Evolutionary conservation across 345 rosid genomes (phyloP).

Genomic region (Lagerstroemia speciosa): DNA sequence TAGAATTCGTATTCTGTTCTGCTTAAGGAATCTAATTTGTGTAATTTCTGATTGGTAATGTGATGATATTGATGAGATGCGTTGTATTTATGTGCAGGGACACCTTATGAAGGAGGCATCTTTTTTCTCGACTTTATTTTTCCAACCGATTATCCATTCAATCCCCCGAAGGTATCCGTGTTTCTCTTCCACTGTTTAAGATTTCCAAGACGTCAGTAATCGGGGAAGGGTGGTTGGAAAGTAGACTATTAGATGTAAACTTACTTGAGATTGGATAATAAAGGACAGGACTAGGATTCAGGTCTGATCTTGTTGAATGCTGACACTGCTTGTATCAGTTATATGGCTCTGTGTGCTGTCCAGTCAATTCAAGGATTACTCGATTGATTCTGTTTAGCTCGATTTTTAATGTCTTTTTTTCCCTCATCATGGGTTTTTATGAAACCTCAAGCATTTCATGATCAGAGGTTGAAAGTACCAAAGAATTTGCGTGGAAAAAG

Average conservation of each 20-base stretch:
- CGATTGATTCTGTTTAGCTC: not conserved
- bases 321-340: not conserved
- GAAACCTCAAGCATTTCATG: not conserved
- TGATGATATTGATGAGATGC: not conserved
- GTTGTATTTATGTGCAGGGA: slow-evolving; percentile 38
- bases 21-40: not conserved
- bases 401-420: not conserved
- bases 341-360: not conserved
- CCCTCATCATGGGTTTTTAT: not conserved
- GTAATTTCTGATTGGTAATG: not conserved
- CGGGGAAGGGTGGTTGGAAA: not conserved
- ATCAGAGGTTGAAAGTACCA: not conserved
- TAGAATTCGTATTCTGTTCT: not conserved
- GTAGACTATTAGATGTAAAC: not conserved
- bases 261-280: not conserved
- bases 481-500: not conserved
- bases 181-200: not conserved
- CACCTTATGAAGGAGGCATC: slow-evolving; percentile 83
- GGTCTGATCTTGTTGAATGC: not conserved
- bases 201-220: not conserved
- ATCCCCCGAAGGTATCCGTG: slow-evolving; percentile 73
- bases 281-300: not conserved
- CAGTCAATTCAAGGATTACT: not conserved
- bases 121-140: slow-evolving; percentile 71
- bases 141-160: slow-evolving; percentile 80